Base-by-base conservation (phyloP, 805 yeast genomes). In the Jamesozyma piceae region DNA sequence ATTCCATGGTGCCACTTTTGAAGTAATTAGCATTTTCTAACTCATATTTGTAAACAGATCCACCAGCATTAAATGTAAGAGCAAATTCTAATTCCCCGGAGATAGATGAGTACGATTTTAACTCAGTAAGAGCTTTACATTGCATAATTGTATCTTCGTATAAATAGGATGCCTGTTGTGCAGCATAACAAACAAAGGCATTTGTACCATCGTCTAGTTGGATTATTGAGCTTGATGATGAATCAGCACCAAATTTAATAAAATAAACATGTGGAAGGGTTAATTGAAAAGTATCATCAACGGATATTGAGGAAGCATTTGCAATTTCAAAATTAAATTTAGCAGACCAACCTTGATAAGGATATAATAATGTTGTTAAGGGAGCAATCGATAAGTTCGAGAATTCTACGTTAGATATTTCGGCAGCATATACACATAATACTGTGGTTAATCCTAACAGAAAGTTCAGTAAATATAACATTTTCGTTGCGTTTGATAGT, bases 51-150 rank as follows among this genome's bases (percentile, higher is more conserved):
- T 55, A 45, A 3, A 53, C 37, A 21, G 64, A 56, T 28, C 64
- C 69, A 49, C 71, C 72, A 44, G 47, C 58, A 41, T 56, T 57
- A 37, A 66, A 65, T 37, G 54, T 53, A 2, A 64, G 49, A 9
- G 58, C 50, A 21, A 60, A 54, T 2, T 57, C 45, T 4, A 67
- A 47, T 2, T 54, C 35, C 20, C 70, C 72, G 2, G 48, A 34
- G 14, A 63, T 30, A 1, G 58, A 41, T 3, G 33, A 41, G 35
- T 46, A 53, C 2, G 47, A 29, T 5, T 53, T 45, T 5, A 55
- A 32, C 24, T 47, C 58, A 10, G 44, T 46, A 3, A 42, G 35
- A 8, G 64, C 56, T 6, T 44, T 45, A 53, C 71, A 67, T 22
- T 51, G 45, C 21, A 67, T 38, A 8, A 53, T 45, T 1, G 71